phyloP scores from a whole-genome alignment of 176 grass and related monocot species.

The Triticum urartu region DNA sequence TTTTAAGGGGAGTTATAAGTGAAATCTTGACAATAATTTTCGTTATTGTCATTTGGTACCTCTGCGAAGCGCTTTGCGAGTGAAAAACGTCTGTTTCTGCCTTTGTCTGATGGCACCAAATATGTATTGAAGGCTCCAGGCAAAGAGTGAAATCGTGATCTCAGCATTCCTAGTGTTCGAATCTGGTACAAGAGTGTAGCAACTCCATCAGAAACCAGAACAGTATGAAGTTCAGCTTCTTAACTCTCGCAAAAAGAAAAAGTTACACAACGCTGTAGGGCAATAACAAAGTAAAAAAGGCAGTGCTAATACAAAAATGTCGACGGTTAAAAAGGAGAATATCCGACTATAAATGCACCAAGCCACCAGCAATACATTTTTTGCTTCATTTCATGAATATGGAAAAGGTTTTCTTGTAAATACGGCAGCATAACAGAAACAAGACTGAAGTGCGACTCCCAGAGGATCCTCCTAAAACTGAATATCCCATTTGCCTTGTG shows the following conservation, averaged over 20 bases:
- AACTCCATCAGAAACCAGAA: constrained; percentile 26
- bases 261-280: neutral
- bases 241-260: neutral
- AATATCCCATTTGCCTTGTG: constrained; percentile 21
- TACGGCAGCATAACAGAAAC: neutral
- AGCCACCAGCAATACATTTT: neutral
- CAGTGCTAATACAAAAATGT: neutral
- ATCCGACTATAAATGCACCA: constrained; percentile 11
- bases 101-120: constrained; percentile 80
- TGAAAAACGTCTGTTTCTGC: constrained; percentile 65
- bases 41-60: constrained; percentile 46
- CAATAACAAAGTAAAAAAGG: constrained; percentile 1
- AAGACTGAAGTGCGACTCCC: neutral
- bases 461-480: neutral
- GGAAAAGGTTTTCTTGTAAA: constrained; percentile 12
- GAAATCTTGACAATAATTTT: constrained; percentile 5
- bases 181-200: constrained; percentile 50
- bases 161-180: constrained; percentile 89
- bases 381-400: neutral
- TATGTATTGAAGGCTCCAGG: constrained; percentile 95
- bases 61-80: constrained; percentile 86
- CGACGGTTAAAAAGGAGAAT: neutral
- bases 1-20: constrained; percentile 7
- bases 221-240: neutral
- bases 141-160: constrained; percentile 93